Conservation (phyloP, 345 rosid species). For the Lenwebbia sp. region DNA sequence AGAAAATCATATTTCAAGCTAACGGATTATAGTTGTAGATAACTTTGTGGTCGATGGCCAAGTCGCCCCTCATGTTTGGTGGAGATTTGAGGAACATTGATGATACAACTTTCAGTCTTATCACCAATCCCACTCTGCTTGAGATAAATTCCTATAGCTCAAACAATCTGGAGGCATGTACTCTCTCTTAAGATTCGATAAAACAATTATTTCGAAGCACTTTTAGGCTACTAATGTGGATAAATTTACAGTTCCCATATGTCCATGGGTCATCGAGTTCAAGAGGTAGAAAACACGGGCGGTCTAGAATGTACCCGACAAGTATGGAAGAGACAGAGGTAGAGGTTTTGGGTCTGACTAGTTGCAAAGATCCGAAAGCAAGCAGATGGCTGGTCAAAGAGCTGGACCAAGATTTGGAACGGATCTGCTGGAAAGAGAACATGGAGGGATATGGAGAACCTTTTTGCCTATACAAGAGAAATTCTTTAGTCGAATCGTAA, state of each 20-base stretch:
- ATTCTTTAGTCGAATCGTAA: conserved; percentile 36
- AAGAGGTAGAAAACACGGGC: neutral
- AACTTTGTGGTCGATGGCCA: conserved; percentile 91
- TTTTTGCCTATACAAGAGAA: neutral
- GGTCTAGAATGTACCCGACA: neutral
- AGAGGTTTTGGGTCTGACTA: conserved; percentile 44
- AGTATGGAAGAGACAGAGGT: conserved; percentile 5
- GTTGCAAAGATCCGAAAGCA: conserved; percentile 58
- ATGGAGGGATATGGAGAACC: conserved; percentile 21
- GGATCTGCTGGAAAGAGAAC: conserved; percentile 19
- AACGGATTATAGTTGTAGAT: conserved; percentile 33
- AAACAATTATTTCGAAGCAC: neutral
- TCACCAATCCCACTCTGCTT: conserved; percentile 62
- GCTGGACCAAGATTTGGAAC: neutral
- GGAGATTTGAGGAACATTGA: conserved; percentile 80
- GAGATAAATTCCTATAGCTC: conserved; percentile 66
- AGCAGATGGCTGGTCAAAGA: conserved; percentile 10
- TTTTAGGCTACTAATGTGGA: neutral
- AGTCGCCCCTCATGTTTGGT: conserved; percentile 93
- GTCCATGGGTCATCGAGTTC: neutral
- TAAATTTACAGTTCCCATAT: conserved; percentile 19
- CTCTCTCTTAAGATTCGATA: neutral
- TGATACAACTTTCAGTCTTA: conserved; percentile 40
- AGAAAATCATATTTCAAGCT: neutral
- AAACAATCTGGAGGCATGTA: conserved; percentile 53